Base-by-base conservation (phyloP, 352 stramenopile genomes). In the Phytopythium kandeliae region DNA sequence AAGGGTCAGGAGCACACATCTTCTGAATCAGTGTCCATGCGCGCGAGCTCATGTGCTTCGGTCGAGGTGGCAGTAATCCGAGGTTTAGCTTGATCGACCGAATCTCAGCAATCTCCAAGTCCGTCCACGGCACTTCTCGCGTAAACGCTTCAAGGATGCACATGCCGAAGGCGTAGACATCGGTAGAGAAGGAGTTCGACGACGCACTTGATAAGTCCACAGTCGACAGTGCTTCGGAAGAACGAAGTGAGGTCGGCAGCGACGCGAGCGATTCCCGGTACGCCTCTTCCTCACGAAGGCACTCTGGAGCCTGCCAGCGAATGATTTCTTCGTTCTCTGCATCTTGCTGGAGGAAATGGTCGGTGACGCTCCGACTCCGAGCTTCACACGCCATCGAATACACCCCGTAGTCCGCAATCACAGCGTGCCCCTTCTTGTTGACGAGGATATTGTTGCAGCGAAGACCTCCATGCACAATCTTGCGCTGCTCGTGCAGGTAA, bases 151-250 rank as follows among this genome's bases (percentile, higher is more conserved):
- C 78, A 8, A 87, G n/a, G 24, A 89, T 86, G 37, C 71, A 87
- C 78, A 92, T 87, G n/a, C 80, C 80, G 34, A 89, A 79, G 13
- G 76, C 71, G 54, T 86, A 92, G 35, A 89, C 67, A 47, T 92
- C 78, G 0, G 65, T 72, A 3, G 65, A 62, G 22, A 79, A 83
- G 1, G 69, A 70, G 13, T 49, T 69, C 1, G 67, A 52, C 0
- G 60, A 71, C 10, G 54, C 55, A 54, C 54, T 63, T 7, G 21
- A 52, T 21, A 35, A 10, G 11, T 49, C 16, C 17, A 30, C 33
- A 22, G 46, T 69, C 8, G 43, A 26, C 11, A 26, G 26, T n/a
- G 45, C 30, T 16, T 52, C 24, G 34, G 68, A 8, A 11, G 40
- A 28, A 7, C 48, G 60, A 8, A 13, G 49, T 0, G 31, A 41